Base-by-base conservation (phyloP, 164 flowering plant species). In the Stephania yunnanensis region DNA sequence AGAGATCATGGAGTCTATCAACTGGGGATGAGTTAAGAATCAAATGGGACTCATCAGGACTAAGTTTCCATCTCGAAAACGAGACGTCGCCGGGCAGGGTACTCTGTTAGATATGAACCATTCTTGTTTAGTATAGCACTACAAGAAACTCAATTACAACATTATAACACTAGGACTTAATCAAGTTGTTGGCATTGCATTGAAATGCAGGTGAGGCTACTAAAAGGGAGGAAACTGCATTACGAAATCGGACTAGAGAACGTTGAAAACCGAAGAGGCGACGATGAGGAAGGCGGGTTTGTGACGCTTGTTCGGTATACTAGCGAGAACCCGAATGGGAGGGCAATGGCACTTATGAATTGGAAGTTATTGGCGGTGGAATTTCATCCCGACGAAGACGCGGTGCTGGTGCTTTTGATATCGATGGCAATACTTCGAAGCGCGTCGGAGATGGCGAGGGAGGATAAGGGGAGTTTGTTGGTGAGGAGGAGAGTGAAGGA, bases 311-410 rank as follows among this genome's bases (percentile, higher is more conserved):
- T 91, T 55, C 86, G 98, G 42, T 88, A 52, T 80, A 85, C 91
- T 2, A 89, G 85, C 10, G 98, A 92, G 17, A 79, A 87, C 78
- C 92, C 94, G 1, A 73, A 44, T 19, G 99, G 97, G 13, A 89
- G 73, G 82, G 97, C 97, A 15, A 93, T 98, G 0, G 99, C 96
- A 67, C 86, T 95, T 19, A 19, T 95, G 6, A 91, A 95, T 76
- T 95, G 99, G 99, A 93, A 84, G 86, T 79, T 90, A 4, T 63
- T 87, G 31, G 89, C 80, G 7, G 82, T 90, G 9, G 99, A 95
- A 74, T 19, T 95, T 4, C 67, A 79, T 42, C 99, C 99, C 0
- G 98, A 95, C 78, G 99, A 95, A 78, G 99, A 95, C 78, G 92
- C 91, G 8, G 91, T 89, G 19, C 76, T 88, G 44, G 87, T 83